Base-by-base conservation (phyloP, 129 eudicot species). In the Artemisia argyi region DNA sequence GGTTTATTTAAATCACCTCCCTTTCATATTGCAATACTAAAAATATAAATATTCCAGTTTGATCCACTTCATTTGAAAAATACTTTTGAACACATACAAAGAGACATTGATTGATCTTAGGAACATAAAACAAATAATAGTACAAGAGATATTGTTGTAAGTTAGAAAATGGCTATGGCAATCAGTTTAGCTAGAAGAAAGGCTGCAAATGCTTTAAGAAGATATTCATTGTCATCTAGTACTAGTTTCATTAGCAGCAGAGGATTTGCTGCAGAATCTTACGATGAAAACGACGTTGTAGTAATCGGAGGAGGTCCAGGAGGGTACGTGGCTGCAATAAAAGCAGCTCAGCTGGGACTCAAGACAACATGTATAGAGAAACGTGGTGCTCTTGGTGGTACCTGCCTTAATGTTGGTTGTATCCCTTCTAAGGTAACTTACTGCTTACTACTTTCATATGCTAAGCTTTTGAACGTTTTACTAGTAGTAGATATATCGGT, bases 231-330 rank as follows among this genome's bases (percentile, higher is more conserved):
- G 32, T 46, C 51, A 78, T 73, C 46, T 39, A 35, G 42, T 35
- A 7, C 46, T 39, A 39, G 46, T 71, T 80, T 75, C 49, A 73
- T n/a, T 62, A 60, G 8, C 74, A 66, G 74, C 2, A 70, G 91
- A 60, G 82, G 81, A 50, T 89, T 82, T 65, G 82, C 86, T 1
- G 79, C 82, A n/a, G 84, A 75, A 66, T 4, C 15, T 3, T 85
- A 91, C 22, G 97, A 87, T 8, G 95, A 88, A 1, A 91, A 91
- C 79, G 95, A 91, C 20, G 95, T 91, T 49, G 89, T 91, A 50
- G 85, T 91, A 50, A 84, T 88, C 55, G 96, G 92, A 69, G 96
- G 97, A 35, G 97, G 97, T 3, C 97, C 97, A 12, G 97, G 96
- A 1, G 97, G 97, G 6, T 91, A 91, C 68, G 97, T 91, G 14